Percentiles rank a stretch among this genome's conserved stretches.
Conservation (phyloP, 2,329 filamentous ascomycete genomes). For the Colletotrichum gigasporum region DNA sequence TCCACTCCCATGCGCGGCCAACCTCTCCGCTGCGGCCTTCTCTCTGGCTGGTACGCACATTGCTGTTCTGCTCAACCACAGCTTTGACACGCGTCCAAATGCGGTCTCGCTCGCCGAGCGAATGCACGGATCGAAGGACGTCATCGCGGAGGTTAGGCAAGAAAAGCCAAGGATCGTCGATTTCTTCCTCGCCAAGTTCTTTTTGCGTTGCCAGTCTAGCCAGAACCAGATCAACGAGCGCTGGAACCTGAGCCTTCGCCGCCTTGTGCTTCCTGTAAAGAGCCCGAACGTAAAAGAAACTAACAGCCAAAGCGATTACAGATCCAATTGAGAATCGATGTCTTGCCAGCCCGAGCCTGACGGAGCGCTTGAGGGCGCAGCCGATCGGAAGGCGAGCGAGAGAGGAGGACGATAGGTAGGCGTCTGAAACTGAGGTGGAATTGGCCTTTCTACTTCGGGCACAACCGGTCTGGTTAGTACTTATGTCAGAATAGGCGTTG, state of each 20-base stretch:
- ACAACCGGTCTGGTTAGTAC: slow-evolving; percentile 88
- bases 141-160: slow-evolving; percentile 92
- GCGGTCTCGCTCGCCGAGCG: slow-evolving; percentile 76
- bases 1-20: slow-evolving; percentile 76
- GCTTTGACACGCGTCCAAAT: slow-evolving; percentile 85
- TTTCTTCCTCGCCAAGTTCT: slow-evolving; percentile 73
- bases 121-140: slow-evolving; percentile 84
- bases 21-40: slow-evolving; percentile 73
- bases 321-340: slow-evolving; percentile 86
- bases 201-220: slow-evolving; percentile 86
- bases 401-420: slow-evolving; percentile 82
- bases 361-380: slow-evolving; percentile 81
- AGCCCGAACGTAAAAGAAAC: slow-evolving; percentile 70
- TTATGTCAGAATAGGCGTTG: slow-evolving; percentile 59
- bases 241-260: slow-evolving; percentile 78
- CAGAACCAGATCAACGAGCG: slow-evolving; percentile 84
- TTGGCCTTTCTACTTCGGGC: slow-evolving; percentile 76
- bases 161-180: slow-evolving; percentile 83
- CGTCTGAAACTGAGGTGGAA: slow-evolving; percentile 68
- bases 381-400: slow-evolving; percentile 89
- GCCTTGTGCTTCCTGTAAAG: slow-evolving; percentile 70
- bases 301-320: slow-evolving; percentile 61
- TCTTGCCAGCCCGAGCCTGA: slow-evolving; percentile 84
- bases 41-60: slow-evolving; percentile 81
- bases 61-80: slow-evolving; percentile 93